Percentiles rank a stretch among this genome's conserved stretches.
Conservation (phyloP, 176 grass and related monocot species). For the Tillandsia leiboldiana region DNA sequence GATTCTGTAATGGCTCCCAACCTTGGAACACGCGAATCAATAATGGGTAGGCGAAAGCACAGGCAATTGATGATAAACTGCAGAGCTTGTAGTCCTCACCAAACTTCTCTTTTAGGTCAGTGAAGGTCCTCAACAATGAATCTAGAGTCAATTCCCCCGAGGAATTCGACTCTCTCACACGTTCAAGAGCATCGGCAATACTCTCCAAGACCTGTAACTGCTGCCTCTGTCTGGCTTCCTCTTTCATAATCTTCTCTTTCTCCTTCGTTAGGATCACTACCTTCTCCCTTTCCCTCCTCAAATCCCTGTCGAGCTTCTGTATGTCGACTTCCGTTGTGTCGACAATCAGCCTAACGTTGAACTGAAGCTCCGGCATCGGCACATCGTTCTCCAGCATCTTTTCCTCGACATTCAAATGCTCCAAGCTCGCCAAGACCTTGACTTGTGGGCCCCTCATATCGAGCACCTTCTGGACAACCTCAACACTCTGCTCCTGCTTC, state of each 20-base stretch:
- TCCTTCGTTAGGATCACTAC: slow-evolving; percentile 47
- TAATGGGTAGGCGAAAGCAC: slow-evolving; percentile 45
- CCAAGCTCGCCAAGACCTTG: slow-evolving; percentile 47
- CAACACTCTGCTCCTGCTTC: slow-evolving; percentile 47
- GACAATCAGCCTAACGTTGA: slow-evolving; percentile 65
- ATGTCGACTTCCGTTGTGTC: slow-evolving; percentile 56
- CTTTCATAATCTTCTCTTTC: slow-evolving; percentile 50
- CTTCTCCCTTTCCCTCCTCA: slow-evolving; percentile 54
- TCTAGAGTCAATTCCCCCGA: slow-evolving; percentile 46
- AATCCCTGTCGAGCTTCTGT: slow-evolving; percentile 47
- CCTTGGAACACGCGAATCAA: slow-evolving; percentile 62
- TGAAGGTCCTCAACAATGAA: slow-evolving; percentile 48
- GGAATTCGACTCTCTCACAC: slow-evolving; percentile 37
- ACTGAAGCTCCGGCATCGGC: slow-evolving; percentile 70
- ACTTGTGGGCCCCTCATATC: slow-evolving; percentile 74
- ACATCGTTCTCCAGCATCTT: slow-evolving; percentile 58
- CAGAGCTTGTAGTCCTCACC: slow-evolving; percentile 75
- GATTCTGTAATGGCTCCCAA: slow-evolving; percentile 77
- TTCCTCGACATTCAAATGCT: slow-evolving; percentile 53
- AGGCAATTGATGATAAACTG: slow-evolving; percentile 60
- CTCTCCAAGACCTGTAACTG: slow-evolving; percentile 58
- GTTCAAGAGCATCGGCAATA: slow-evolving; percentile 48
- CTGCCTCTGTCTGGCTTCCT: slow-evolving; percentile 45
- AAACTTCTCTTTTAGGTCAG: slow-evolving; percentile 34
- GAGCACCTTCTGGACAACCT: slow-evolving; percentile 56